Percentiles rank a stretch among this genome's conserved stretches.
These are phyloP conservation scores for Aspergillus pseudoglaucus DNA, from an alignment of 2,329 filamentous ascomycete genomes.

Conservation along the genomic window DNA sequence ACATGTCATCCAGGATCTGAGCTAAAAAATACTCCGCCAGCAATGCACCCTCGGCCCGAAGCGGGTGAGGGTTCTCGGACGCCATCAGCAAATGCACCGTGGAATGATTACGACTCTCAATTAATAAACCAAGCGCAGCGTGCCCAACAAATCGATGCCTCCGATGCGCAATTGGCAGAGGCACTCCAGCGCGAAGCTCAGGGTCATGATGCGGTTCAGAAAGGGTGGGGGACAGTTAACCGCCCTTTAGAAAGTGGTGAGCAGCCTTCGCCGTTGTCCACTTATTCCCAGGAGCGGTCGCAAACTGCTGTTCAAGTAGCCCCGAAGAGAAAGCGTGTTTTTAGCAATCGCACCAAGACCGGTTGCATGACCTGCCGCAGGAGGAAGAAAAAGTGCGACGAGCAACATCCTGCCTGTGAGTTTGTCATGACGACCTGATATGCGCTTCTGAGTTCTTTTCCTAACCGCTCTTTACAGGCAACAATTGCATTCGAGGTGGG, in stretches of 20 bases:
- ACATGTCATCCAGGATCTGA: slow-evolving; percentile 14
- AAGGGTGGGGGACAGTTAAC: slow-evolving; percentile 24
- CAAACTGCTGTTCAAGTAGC: slow-evolving; percentile 32
- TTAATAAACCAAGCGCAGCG: slow-evolving; percentile 43
- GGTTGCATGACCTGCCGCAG: slow-evolving; percentile 87
- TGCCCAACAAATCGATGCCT: slow-evolving; percentile 38
- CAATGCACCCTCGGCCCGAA: slow-evolving; percentile 20
- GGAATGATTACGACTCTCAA: slow-evolving; percentile 37
- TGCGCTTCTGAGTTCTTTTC: not conserved
- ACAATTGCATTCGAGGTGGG: slow-evolving; percentile 83
- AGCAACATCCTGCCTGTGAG: slow-evolving; percentile 86
- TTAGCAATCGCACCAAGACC: slow-evolving; percentile 93
- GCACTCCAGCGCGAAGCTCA: slow-evolving; percentile 47
- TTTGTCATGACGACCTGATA: slow-evolving; percentile 8
- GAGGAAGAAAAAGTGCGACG: slow-evolving; percentile 97
- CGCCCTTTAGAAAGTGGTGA: slow-evolving; percentile 33
- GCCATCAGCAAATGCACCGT: slow-evolving; percentile 23
- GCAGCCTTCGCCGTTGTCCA: slow-evolving; percentile 27
- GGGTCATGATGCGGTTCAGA: slow-evolving; percentile 30
- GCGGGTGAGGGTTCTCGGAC: slow-evolving; percentile 22
- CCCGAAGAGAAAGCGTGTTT: slow-evolving; percentile 50
- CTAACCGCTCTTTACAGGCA: slow-evolving; percentile 48
- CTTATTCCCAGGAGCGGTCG: slow-evolving; percentile 28
- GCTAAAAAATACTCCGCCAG: slow-evolving; percentile 13
- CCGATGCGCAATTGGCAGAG: slow-evolving; percentile 48